Conservation (phyloP, 148 eudicot genomes). For the Dianthus caryophyllus region DNA sequence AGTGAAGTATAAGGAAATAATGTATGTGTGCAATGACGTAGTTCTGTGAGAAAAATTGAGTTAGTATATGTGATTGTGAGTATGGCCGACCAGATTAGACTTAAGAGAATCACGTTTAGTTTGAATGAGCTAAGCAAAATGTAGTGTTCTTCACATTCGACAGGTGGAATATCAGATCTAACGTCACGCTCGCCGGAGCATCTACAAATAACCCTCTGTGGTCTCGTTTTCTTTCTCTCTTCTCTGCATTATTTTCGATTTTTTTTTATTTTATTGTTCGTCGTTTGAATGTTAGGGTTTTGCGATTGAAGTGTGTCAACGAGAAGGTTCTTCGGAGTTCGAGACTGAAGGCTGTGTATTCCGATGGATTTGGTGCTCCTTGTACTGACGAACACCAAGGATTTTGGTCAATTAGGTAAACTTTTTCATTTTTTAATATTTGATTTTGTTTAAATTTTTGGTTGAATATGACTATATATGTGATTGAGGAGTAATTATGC, state of each 20-base stretch:
- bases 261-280: conserved; percentile 3
- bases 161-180: too few species aligned
- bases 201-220: too few species aligned
- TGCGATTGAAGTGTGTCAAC: conserved; percentile 9
- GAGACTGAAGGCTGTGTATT: conserved; percentile 42
- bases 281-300: conserved; percentile 21
- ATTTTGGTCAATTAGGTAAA: conserved; percentile 77
- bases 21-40: too few species aligned
- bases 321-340: conserved; percentile 26
- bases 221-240: too few species aligned
- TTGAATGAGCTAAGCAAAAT: too few species aligned
- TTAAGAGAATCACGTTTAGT: too few species aligned
- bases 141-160: too few species aligned
- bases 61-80: too few species aligned
- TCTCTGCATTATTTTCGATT: conserved; percentile 6
- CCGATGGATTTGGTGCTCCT: conserved; percentile 33
- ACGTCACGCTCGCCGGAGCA: too few species aligned
- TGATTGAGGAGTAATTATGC: not conserved
- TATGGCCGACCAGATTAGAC: too few species aligned
- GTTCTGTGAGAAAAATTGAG: too few species aligned
- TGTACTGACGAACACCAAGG: conserved; percentile 27
- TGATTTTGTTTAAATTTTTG: not conserved
- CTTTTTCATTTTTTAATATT: not conserved
- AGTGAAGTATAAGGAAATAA: too few species aligned
- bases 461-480: not conserved